Percentiles rank a stretch among this genome's conserved stretches.
Conservation (phyloP, 2,329 filamentous ascomycete genomes). For the Aspergillus intermedius region DNA sequence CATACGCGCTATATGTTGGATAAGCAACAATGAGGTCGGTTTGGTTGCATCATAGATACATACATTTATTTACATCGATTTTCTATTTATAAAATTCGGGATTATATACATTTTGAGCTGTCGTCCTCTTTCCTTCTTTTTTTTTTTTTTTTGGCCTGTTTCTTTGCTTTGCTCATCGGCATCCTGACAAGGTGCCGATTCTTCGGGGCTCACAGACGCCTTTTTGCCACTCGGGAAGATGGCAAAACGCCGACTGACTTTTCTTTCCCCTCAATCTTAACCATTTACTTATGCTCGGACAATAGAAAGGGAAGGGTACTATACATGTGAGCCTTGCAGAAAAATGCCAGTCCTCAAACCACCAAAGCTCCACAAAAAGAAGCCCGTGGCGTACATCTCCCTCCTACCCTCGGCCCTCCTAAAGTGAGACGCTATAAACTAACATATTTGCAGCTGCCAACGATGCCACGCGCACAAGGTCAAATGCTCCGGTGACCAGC, state of each 20-base stretch:
- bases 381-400: constrained; percentile 9
- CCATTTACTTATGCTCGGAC: not conserved
- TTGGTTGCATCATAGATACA: too few species aligned
- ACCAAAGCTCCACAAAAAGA: constrained; percentile 7
- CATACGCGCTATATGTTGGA: too few species aligned
- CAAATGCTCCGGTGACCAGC: constrained; percentile 38
- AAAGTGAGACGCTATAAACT: not conserved
- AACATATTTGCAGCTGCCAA: constrained; percentile 21
- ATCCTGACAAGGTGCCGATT: not conserved
- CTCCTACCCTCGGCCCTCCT: not conserved
- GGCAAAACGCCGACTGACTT: constrained; percentile 1
- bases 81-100: too few species aligned
- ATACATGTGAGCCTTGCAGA: not conserved
- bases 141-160: too few species aligned
- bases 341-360: constrained; percentile 7
- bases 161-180: too few species aligned
- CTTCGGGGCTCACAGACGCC: not conserved
- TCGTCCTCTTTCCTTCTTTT: too few species aligned
- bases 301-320: not conserved
- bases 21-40: too few species aligned
- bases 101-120: too few species aligned
- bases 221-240: constrained; percentile 5
- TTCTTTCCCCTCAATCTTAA: not conserved
- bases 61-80: too few species aligned
- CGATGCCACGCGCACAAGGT: constrained; percentile 39